Evolutionary conservation across 768 basidiomycete species (phyloP), one percentile per base, ranked within the genome.

Genomic region (Tricholoma sp.): DNA sequence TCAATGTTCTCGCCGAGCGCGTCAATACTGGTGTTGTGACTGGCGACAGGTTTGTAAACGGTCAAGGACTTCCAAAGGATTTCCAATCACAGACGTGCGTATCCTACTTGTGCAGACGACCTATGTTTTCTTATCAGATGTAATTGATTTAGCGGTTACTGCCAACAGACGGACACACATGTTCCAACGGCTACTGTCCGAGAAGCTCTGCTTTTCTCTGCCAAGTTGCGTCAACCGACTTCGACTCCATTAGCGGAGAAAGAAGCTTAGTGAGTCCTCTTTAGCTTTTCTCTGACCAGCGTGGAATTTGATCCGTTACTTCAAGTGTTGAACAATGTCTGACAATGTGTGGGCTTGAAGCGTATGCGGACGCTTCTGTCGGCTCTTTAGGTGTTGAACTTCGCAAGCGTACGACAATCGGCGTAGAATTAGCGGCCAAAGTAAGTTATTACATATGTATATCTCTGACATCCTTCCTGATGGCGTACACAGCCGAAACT

Each of bases 91-190:
- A 87, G 73, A 87, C 84, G 58, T 75, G 50, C 24, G 68, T 63
- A 0, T 13, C 13, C 18, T 18, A n/a, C 9, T 13, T 34, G 13
- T 28, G 11, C 45, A 15, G 12, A 33, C 34, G 24, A 24, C 2
- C 1, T 24, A 45, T 31, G 9, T 32, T 47, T 7, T 9, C 52
- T 32, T 20, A 24, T 53, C 12, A n/a, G 50, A 10, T 17, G 55
- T 10, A 52, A 18, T 44, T 18, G 33, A 57, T 57, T 8, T 29
- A 88, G 85, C 49, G 91, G 90, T 0, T 95, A 93, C 64, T 89
- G 87, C 57, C 91, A 95, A 64, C 94, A 96, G 65, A 82, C 82
- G 77, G 91, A 92, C 61, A 87, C 84, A 0, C 93, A 94, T 70
- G 76, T 88, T 17, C 79, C 83, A 29, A 83, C 85, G 7, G 72